Evolutionary conservation across 192 early-diverging fungal genomes (phyloP), one percentile per base, ranked within the genome.

Genomic region (Glomus cerebriforme): DNA sequence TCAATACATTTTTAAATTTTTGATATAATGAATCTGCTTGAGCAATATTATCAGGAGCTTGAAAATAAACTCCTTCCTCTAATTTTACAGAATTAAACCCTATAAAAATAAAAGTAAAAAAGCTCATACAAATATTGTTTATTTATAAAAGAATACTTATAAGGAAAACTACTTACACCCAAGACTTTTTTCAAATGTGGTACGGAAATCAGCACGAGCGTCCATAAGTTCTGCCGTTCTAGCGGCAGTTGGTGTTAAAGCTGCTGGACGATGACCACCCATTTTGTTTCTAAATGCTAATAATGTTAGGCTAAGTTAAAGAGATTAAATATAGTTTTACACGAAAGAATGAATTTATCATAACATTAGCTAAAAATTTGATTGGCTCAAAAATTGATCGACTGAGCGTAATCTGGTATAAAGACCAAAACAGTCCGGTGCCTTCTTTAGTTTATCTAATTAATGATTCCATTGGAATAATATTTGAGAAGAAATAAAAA

Each of bases 1-100:
- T 66, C 27, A 78, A 59, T 8, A 54, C 66, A 66, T 4, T 24
- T 37, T 78, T 64, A 37, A 78, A 32, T 59, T 59, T 67, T 54
- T 54, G 26, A 69, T 78, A 78, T 59, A 67, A 54, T 22, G 77
- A 78, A 66, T 59, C 77, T 54, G 24, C 19, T 35, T 17, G 24
- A 2, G 37, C 17, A 43, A 78, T 78, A 58, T 68, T 59, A 68
- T 78, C 77, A 17, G 77, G 77, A 24, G 59, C 59, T 37, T 68
- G 65, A 59, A 78, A 78, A 31, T 78, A 78, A 35, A 78, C 77
- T n/a, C 77, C 77, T 26, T 78, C 65, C 39, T 78, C 77, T 59
- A 78, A 54, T 58, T 67, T 78, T 49, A 68, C 77, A 7, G 77
- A 49, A 68, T 68, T 78, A 32, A 34, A 67, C 77, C 64, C 77